Percentiles rank a stretch among this genome's conserved stretches.
Evolutionary conservation across 495 filamentous ascomycete genomes (phyloP).

Genomic region (Cercophora scortea): DNA sequence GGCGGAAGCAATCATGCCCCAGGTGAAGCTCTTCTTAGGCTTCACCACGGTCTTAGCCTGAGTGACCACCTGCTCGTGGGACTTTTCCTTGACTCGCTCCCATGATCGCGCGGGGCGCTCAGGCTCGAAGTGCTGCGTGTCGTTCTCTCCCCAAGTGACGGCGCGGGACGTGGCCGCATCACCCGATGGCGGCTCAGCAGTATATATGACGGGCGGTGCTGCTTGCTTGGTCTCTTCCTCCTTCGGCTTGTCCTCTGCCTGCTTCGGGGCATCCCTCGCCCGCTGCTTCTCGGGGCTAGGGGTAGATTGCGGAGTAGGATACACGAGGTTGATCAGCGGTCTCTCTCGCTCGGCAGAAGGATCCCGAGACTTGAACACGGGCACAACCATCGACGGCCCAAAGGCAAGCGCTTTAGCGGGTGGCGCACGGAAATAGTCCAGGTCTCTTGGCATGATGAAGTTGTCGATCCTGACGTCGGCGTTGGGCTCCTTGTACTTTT

Average conservation of each 20-base stretch:
- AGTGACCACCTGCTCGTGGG: not conserved
- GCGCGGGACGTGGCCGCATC: not conserved
- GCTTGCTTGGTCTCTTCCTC: conserved; percentile 9
- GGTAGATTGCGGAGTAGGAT: conserved; percentile 40
- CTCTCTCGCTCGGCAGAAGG: conserved; percentile 42
- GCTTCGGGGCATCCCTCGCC: conserved; percentile 6
- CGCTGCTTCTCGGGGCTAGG: conserved; percentile 32
- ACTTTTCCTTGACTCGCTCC: conserved; percentile 2
- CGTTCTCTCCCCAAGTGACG: conserved; percentile 54
- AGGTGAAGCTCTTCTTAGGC: conserved; percentile 26
- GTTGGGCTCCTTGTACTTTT: conserved; percentile 45
- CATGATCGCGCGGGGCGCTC: conserved; percentile 40
- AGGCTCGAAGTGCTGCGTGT: conserved; percentile 53
- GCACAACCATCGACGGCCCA: conserved; percentile 5
- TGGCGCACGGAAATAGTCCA: conserved; percentile 19
- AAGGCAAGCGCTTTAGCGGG: not conserved
- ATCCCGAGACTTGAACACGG: conserved; percentile 34
- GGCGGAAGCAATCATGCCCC: conserved; percentile 35
- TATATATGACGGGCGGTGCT: not conserved
- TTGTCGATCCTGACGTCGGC: conserved; percentile 48
- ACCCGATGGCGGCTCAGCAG: conserved; percentile 7
- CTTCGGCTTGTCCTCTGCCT: conserved; percentile 6
- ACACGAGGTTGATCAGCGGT: conserved; percentile 44
- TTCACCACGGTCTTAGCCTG: conserved; percentile 8
- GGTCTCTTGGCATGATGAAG: conserved; percentile 32